Percentiles rank a stretch among this genome's conserved stretches.
Conservation (phyloP, 73 alveolate genomes). For the Paramecium primaurelia region DNA sequence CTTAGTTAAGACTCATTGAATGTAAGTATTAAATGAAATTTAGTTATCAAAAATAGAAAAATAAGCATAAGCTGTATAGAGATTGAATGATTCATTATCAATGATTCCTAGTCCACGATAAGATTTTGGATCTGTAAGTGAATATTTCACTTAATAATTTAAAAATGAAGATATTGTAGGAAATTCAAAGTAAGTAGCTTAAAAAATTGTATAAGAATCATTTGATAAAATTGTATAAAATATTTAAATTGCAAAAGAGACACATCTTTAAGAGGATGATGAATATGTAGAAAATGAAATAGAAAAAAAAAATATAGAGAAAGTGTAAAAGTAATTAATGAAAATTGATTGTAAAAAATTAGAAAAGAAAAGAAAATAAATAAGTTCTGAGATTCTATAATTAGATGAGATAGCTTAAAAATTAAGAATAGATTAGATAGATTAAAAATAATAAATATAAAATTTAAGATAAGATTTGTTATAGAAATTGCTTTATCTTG, state of each 20-base stretch:
- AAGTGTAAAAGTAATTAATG: neutral
- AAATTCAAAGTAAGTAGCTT: neutral
- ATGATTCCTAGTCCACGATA: neutral
- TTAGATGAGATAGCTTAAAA: neutral
- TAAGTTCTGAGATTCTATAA: neutral
- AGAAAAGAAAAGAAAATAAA: slow-evolving; percentile 11
- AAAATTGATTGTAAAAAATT: neutral
- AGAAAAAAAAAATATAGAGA: neutral
- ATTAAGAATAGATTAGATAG: neutral
- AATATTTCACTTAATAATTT: neutral
- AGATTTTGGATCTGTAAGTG: neutral
- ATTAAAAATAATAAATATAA: neutral
- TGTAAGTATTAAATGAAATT: neutral
- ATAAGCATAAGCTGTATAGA: neutral
- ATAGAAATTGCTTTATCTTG: neutral
- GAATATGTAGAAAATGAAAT: neutral
- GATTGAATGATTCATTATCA: neutral
- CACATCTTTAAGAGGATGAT: neutral
- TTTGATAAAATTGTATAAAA: neutral
- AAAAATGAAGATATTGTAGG: neutral
- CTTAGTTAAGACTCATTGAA: neutral
- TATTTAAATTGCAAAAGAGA: neutral
- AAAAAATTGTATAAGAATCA: neutral
- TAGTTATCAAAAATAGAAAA: neutral
- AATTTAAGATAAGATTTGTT: neutral